These are phyloP conservation scores for Solanum rostratum DNA, from an alignment of 257 asterid species.

Conservation along the genomic window DNA sequence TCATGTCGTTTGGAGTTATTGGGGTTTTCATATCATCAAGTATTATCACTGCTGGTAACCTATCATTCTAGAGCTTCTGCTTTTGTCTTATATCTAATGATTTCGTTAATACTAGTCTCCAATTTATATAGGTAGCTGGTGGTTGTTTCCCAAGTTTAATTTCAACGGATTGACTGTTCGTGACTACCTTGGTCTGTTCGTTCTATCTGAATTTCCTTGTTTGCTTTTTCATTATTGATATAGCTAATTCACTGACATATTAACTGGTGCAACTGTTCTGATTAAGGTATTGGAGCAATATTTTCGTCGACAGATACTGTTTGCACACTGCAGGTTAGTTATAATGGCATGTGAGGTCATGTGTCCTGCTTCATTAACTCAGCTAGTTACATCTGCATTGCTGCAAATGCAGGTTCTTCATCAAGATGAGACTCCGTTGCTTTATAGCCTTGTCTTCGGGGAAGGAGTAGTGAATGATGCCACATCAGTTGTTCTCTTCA, in stretches of 20 bases:
- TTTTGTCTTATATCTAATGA: neutral
- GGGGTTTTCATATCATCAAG: constrained; percentile 78
- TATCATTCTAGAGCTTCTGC: neutral
- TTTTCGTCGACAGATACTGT: constrained; percentile 95
- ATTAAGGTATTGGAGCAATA: constrained; percentile 66
- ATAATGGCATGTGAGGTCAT: neutral
- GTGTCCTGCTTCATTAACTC: neutral
- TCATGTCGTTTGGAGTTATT: constrained; percentile 80
- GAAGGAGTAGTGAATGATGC: constrained; percentile 99
- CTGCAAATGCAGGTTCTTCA: constrained; percentile 50
- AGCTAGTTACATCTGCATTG: neutral
- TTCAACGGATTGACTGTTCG: constrained; percentile 46
- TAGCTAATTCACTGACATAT: neutral
- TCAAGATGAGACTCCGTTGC: constrained; percentile 91
- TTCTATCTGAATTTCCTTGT: neutral
- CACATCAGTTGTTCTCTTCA: constrained; percentile 86
- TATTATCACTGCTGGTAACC: constrained; percentile 61
- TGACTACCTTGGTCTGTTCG: constrained; percentile 64
- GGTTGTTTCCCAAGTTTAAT: constrained; percentile 53
- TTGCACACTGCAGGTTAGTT: constrained; percentile 81
- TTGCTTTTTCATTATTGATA: neutral
- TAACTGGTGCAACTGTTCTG: neutral
- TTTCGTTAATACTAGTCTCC: neutral
- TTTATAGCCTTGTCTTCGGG: constrained; percentile 92
- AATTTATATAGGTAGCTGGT: constrained; percentile 45